Conservation (phyloP, 768 basidiomycete genomes). For the Rubroboletus satanas region DNA sequence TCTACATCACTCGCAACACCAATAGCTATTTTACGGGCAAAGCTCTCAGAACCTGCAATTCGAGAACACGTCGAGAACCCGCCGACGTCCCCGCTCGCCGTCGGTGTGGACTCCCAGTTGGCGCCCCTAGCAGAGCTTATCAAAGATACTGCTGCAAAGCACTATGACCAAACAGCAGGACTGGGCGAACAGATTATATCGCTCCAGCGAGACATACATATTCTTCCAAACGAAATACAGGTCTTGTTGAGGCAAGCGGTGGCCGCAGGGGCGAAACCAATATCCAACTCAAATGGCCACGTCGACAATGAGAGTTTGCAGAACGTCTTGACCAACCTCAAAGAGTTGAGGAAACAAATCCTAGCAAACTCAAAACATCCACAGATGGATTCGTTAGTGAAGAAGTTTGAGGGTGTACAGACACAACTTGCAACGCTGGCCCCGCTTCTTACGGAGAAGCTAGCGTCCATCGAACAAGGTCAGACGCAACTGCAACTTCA, state of each 20-base stretch:
- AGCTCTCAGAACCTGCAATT: constrained; percentile 21
- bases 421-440: constrained; percentile 37
- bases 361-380: constrained; percentile 4
- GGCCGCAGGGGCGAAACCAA: constrained; percentile 1
- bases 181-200: constrained; percentile 32
- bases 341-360: constrained; percentile 17
- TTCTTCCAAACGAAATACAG: constrained; percentile 28
- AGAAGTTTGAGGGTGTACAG: constrained; percentile 39
- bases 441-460: constrained; percentile 34
- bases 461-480: constrained; percentile 29
- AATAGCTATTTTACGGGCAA: constrained; percentile 7
- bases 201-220: constrained; percentile 30
- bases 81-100: constrained; percentile 5
- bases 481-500: constrained; percentile 19
- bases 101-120: constrained; percentile 17
- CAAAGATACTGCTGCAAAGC: constrained; percentile 34
- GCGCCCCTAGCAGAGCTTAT: constrained; percentile 32
- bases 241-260: constrained; percentile 10
- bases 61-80: constrained; percentile 17
- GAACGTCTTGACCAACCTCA: constrained; percentile 12
- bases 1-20: background rate
- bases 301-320: constrained; percentile 1
- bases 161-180: constrained; percentile 35
- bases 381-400: constrained; percentile 23
- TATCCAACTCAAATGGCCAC: background rate